These are phyloP conservation scores for Candida sonorensis DNA, from an alignment of 805 yeast genomes.

Conservation along the genomic window DNA sequence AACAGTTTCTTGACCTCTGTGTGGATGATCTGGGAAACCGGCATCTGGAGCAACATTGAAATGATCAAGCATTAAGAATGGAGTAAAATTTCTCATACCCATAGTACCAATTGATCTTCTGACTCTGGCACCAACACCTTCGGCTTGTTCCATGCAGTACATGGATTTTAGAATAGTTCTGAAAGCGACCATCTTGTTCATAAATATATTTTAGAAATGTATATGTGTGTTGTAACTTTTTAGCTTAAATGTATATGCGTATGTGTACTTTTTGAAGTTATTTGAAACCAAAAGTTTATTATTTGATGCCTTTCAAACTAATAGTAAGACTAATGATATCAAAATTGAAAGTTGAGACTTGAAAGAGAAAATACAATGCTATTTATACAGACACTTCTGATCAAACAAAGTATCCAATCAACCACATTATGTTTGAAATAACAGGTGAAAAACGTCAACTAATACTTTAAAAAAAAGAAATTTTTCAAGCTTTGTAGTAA, in stretches of 20 bases:
- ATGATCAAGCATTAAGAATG: conserved; percentile 78
- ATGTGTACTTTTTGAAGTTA: no score
- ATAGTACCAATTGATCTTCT: conserved; percentile 72
- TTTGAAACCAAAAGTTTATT: no score
- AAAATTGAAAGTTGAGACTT: no score
- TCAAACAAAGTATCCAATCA: not conserved
- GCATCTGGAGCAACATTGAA: conserved; percentile 56
- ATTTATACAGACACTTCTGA: not conserved
- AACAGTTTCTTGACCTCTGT: conserved; percentile 77
- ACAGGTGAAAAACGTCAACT: no score
- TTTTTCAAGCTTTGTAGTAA: not conserved
- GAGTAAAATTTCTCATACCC: conserved; percentile 67
- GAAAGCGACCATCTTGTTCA: conserved; percentile 20
- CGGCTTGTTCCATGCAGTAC: conserved; percentile 63
- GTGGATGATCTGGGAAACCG: conserved; percentile 84
- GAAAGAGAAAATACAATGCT: not conserved
- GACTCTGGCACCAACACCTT: conserved; percentile 86
- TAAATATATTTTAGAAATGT: not conserved
- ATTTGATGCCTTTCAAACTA: no score
- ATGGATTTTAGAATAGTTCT: conserved; percentile 47
- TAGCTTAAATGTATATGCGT: no score
- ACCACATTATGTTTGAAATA: not conserved
- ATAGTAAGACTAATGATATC: no score
- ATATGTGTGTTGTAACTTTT: no score
- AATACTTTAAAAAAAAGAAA: no score